Evolutionary conservation across 1,284 basidiomycete species (phyloP), one percentile per base, ranked within the genome.

Genomic region (Ustilago esculenta): DNA sequence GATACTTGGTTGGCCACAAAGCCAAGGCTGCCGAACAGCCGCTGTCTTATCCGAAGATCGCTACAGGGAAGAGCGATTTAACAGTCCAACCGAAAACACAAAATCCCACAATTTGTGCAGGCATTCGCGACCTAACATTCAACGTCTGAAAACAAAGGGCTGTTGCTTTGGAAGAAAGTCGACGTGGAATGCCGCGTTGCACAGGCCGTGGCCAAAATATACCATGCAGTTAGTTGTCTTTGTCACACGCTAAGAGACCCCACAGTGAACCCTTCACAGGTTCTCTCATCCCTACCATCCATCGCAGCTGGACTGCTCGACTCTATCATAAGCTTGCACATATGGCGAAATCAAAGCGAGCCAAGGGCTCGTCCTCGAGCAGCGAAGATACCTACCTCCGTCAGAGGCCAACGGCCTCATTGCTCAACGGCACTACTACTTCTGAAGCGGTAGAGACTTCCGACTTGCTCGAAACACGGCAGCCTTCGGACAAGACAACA

Each of bases 141-240:
- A n/a, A n/a, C n/a, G n/a, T n/a, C 6, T 29, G 12, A 29, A 29
- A 29, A 12, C 27, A 29, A 12, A 29, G 27, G 23, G 18, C 33
- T 57, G 61, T 65, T 49, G 27, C 45, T 65, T 65, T 65, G 54
- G 61, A 65, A 65, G 61, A 57, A 48, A 29, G 36, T 40, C 59
- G 54, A 65, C 61, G 61, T 65, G 61, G 61, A 65, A 65, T 21
- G 37, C 33, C 32, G 44, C 32, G 34, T 25, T 18, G 12, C 23
- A 23, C n/a, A n/a, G n/a, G n/a, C n/a, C n/a, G n/a, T n/a, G n/a
- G n/a, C n/a, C n/a, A n/a, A n/a, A n/a, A n/a, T n/a, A n/a, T n/a
- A n/a, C n/a, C n/a, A n/a, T n/a, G n/a, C n/a, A n/a, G n/a, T n/a
- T n/a, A n/a, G n/a, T n/a, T n/a, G n/a, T n/a, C n/a, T n/a, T n/a